Conservation (phyloP, 495 filamentous ascomycete genomes). For the Annulohypoxylon maeteangense region DNA sequence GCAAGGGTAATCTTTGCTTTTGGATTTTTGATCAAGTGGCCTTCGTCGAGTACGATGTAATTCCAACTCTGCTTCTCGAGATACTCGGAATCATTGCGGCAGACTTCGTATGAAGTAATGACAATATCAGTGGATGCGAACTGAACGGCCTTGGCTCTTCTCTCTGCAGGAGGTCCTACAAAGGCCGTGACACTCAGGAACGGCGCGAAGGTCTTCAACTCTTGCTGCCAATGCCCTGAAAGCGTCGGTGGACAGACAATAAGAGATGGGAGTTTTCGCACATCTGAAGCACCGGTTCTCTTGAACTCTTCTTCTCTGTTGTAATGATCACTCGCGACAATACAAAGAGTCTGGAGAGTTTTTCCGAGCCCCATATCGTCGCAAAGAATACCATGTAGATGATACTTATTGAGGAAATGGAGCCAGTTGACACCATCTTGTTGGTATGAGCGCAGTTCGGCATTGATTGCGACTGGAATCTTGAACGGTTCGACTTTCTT, state of each 20-base stretch:
- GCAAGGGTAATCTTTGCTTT: slow-evolving; percentile 91
- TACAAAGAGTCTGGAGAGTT: slow-evolving; percentile 95
- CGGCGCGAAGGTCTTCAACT: slow-evolving; percentile 92
- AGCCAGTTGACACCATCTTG: slow-evolving; percentile 99
- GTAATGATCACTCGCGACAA: slow-evolving; percentile 97
- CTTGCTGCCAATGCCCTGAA: slow-evolving; percentile 99
- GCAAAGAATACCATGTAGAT: slow-evolving; percentile 97
- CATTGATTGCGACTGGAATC: slow-evolving; percentile 96
- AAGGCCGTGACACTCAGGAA: slow-evolving; percentile 91
- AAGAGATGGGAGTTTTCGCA: slow-evolving; percentile 83
- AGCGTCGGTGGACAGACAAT: slow-evolving; percentile 96
- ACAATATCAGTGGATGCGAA: slow-evolving; percentile 86
- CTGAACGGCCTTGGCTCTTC: slow-evolving; percentile 70
- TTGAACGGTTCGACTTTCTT: slow-evolving; percentile 95
- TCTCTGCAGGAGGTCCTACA: slow-evolving; percentile 85
- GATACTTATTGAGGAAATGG: slow-evolving; percentile 95
- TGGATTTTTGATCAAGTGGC: slow-evolving; percentile 98
- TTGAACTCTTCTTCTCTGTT: slow-evolving; percentile 88
- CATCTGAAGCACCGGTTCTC: slow-evolving; percentile 78
- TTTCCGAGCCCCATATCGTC: slow-evolving; percentile 99
- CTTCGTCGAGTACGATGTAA: slow-evolving; percentile 96
- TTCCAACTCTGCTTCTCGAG: slow-evolving; percentile 92
- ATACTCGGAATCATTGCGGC: slow-evolving; percentile 88
- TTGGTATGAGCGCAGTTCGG: slow-evolving; percentile 93
- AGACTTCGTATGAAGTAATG: slow-evolving; percentile 97